Evolutionary conservation across 257 asterid genomes (phyloP), one percentile per base, ranked within the genome.

Genomic region (Agastache rugosa): DNA sequence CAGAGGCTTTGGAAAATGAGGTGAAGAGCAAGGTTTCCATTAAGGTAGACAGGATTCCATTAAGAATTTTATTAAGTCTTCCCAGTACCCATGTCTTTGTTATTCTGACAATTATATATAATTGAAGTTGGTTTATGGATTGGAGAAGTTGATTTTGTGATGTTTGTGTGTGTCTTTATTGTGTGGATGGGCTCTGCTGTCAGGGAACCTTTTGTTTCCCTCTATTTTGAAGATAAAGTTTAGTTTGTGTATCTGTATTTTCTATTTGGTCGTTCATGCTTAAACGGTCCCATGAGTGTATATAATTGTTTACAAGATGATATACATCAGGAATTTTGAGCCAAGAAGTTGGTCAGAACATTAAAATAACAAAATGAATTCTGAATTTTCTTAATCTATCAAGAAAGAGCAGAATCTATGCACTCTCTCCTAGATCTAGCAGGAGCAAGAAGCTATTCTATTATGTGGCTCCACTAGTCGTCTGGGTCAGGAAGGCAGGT

Each of bases 11-110:
- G 74, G 97, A 88, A 74, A 77, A 72, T 77, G 91, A 88, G 75
- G 97, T 90, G 83, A 92, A 90, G 79, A 85, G 84, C 83, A 92
- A 90, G 86, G 91, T 92, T 59, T 71, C 92, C 11, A 78, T 92
- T 64, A 92, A 90, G 96, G 97, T 92, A 81, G 19, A 14, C 12
- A 0, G 41, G 12, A 54, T 48, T 48, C 31, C 34, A 0, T 10
- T 67, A 37, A 14, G 6, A 1, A 17, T 2, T 53, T 47, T 11
- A 6, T 41, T 44, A 63, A 62, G 22, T 54, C 22, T 27, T 45
- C 8, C 59, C n/a, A 9, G 1, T 54, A 29, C n/a, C 5, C 42
- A 6, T 53, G 34, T 17, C 10, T 61, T 17, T 62, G 19, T 54
- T 25, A 62, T 58, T 59, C 48, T 81, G 17, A 25, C 65, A 29